These are phyloP conservation scores for Alternaria dauci DNA, from an alignment of 2,329 filamentous ascomycete genomes.

Conservation along the genomic window DNA sequence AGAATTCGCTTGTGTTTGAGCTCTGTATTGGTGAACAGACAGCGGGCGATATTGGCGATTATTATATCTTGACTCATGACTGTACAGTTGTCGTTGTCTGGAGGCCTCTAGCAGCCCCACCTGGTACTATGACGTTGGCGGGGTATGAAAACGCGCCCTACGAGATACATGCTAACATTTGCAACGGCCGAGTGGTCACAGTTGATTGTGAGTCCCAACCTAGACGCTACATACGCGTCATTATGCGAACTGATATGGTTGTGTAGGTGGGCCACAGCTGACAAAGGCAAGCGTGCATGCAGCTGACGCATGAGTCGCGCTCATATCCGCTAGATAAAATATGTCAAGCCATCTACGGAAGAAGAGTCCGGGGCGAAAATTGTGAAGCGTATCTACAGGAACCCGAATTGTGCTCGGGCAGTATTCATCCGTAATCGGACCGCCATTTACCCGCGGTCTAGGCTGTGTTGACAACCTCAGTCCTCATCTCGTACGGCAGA, in stretches of 20 bases:
- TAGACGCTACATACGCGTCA: slow-evolving; percentile 14
- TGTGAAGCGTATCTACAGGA: neutral
- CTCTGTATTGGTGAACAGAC: neutral
- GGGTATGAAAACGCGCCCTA: slow-evolving; percentile 28
- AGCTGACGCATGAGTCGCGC: neutral
- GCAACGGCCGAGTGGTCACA: neutral
- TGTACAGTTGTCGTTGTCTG: neutral
- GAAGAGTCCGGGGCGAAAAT: neutral
- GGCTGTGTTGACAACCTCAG: slow-evolving; percentile 12
- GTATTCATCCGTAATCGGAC: neutral
- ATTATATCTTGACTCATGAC: neutral
- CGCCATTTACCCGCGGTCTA: neutral
- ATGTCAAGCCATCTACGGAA: neutral
- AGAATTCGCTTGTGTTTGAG: neutral
- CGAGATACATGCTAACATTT: slow-evolving; percentile 6
- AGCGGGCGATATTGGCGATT: neutral
- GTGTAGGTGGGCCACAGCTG: neutral
- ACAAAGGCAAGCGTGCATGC: neutral
- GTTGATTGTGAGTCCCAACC: neutral
- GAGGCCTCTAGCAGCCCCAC: slow-evolving; percentile 18
- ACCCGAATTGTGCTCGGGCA: neutral
- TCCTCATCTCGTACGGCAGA: slow-evolving; percentile 41
- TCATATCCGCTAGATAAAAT: neutral
- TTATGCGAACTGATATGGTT: neutral
- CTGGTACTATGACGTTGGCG: slow-evolving; percentile 23